phyloP scores from a whole-genome alignment of 176 grass and related monocot genomes.

The Musa itinerans region DNA sequence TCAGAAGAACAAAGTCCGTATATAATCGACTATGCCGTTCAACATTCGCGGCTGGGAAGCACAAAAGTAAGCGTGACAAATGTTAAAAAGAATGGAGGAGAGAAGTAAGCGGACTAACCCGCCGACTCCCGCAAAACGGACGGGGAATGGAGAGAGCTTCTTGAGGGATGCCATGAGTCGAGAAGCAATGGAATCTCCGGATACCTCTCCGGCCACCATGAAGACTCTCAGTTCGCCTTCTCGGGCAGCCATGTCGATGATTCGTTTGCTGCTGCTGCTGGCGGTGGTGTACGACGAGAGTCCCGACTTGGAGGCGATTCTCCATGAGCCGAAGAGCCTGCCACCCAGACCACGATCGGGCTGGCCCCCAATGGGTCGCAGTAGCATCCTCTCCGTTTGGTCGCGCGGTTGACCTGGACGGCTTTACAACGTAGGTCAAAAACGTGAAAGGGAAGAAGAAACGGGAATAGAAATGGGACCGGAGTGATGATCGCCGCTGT shows the following conservation, averaged over 20 bases:
- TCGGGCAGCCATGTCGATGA: slow-evolving; percentile 48
- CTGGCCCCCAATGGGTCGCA: neutral
- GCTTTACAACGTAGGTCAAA: too few species aligned
- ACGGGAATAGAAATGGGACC: too few species aligned
- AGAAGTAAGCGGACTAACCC: slow-evolving; percentile 35
- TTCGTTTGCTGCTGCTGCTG: slow-evolving; percentile 1
- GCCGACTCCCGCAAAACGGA: slow-evolving; percentile 71
- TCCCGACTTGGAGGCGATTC: neutral
- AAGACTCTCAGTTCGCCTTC: slow-evolving; percentile 88
- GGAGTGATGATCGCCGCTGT: too few species aligned
- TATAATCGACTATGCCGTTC: neutral
- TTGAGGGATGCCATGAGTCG: slow-evolving; percentile 71
- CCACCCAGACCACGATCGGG: neutral
- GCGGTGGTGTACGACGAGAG: neutral
- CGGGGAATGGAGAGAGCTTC: slow-evolving; percentile 59
- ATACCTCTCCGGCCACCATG: slow-evolving; percentile 90
- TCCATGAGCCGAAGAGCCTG: neutral
- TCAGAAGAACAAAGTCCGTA: neutral
- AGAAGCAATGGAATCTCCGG: slow-evolving; percentile 76
- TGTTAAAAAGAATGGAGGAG: neutral
- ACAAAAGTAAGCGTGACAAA: neutral
- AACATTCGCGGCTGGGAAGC: neutral
- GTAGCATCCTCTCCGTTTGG: neutral
- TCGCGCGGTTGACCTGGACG: too few species aligned
- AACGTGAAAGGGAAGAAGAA: too few species aligned